Conservation (phyloP, 129 eudicot genomes). For the Chrysanthemum lavandulifolium region DNA sequence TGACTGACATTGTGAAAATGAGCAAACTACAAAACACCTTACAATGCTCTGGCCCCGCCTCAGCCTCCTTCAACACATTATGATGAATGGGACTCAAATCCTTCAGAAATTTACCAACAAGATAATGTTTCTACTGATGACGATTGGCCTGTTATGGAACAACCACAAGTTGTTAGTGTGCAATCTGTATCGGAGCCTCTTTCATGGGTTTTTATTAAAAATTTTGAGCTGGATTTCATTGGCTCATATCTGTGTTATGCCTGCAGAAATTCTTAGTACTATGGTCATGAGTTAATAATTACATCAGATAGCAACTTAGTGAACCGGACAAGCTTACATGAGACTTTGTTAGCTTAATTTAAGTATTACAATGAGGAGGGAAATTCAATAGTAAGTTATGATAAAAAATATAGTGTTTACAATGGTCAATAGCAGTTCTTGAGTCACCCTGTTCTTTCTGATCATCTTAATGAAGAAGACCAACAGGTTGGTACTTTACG, state of each 20-base stretch:
- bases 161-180: too few species aligned
- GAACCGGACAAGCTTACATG: conserved; percentile 37
- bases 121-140: too few species aligned
- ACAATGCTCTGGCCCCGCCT: conserved; percentile 35
- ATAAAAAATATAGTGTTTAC: too few species aligned
- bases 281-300: conserved; percentile 57
- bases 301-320: conserved; percentile 53
- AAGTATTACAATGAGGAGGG: too few species aligned
- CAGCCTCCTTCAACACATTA: conserved; percentile 40
- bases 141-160: too few species aligned
- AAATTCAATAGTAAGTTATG: too few species aligned
- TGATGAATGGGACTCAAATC: conserved; percentile 21
- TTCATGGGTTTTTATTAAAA: background rate
- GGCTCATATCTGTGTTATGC: background rate
- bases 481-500: background rate
- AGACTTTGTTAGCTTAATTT: too few species aligned
- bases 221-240: background rate
- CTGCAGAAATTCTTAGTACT: conserved; percentile 72
- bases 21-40: conserved; percentile 71
- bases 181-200: conserved; percentile 27
- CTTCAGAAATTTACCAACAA: too few species aligned
- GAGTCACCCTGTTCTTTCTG: conserved; percentile 6
- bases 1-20: conserved; percentile 88
- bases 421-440: background rate
- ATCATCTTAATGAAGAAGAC: conserved; percentile 8